Evolutionary conservation across 768 basidiomycete species (phyloP).

Genomic region (Pholiota conissans): DNA sequence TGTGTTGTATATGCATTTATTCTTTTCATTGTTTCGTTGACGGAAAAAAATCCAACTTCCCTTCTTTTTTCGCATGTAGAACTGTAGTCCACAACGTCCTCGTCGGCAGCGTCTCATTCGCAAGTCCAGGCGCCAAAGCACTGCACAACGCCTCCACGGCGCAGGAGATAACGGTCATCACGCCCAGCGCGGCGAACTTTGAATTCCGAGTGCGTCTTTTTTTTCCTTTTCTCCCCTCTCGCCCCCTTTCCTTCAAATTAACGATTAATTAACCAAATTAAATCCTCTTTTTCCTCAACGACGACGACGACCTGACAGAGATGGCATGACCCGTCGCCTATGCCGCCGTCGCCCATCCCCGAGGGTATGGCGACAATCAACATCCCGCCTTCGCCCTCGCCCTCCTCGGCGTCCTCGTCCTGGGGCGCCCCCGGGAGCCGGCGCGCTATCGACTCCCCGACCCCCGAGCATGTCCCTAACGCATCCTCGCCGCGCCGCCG

Average conservation of each 20-base stretch:
- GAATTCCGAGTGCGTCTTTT: slow-evolving; percentile 46
- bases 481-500: no score
- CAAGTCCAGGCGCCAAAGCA: slow-evolving; percentile 65
- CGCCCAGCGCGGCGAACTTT: slow-evolving; percentile 54
- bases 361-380: slow-evolving; percentile 19
- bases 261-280: no score
- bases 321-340: slow-evolving; percentile 69
- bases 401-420: slow-evolving; percentile 24
- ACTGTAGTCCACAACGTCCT: slow-evolving; percentile 74
- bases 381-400: slow-evolving; percentile 30
- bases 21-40: background rate
- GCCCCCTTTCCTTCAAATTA: no score
- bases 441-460: no score
- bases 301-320: no score
- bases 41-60: slow-evolving; percentile 5
- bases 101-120: slow-evolving; percentile 79
- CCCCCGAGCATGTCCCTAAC: no score
- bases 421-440: slow-evolving; percentile 1
- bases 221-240: background rate
- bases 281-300: no score
- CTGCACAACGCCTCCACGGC: slow-evolving; percentile 82
- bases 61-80: slow-evolving; percentile 29
- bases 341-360: slow-evolving; percentile 50
- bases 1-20: slow-evolving; percentile 4
- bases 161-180: slow-evolving; percentile 76